A percentile compares a stretch with the other conserved stretches of the same genome.
Evolutionary conservation across 352 stramenopile genomes (phyloP).

Genomic region (Plasmopara muralis): DNA sequence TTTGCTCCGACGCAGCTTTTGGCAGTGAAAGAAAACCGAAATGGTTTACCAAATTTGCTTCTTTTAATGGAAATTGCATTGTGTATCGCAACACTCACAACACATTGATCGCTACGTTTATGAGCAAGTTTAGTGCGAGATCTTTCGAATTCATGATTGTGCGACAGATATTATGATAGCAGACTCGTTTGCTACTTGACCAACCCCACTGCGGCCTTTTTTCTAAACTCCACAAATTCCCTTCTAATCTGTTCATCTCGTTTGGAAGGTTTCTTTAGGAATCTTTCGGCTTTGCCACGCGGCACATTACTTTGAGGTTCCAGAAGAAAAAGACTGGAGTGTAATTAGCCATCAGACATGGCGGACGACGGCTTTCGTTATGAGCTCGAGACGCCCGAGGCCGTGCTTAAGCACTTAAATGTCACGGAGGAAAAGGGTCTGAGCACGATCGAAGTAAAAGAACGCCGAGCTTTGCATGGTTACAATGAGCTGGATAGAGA

Average conservation of each 20-base stretch:
- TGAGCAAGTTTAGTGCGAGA: too few relatives aligned
- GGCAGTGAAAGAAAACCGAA: too few relatives aligned
- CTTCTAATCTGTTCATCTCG: conserved; percentile 9
- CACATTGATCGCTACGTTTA: too few relatives aligned
- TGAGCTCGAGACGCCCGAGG: conserved; percentile 58
- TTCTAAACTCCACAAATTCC: neutral
- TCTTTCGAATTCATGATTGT: too few relatives aligned
- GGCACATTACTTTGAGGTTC: conserved; percentile 18
- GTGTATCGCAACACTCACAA: too few relatives aligned
- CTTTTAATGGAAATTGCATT: too few relatives aligned
- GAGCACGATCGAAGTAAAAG: conserved; percentile 44
- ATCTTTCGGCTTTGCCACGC: conserved; percentile 21
- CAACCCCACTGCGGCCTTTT: neutral
- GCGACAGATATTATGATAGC: too few relatives aligned
- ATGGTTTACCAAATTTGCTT: too few relatives aligned
- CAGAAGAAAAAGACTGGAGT: conserved; percentile 6
- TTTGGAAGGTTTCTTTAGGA: conserved; percentile 3
- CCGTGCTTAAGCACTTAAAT: conserved; percentile 73
- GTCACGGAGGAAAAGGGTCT: conserved; percentile 59
- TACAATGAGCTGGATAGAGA: conserved; percentile 90
- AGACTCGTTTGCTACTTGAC: too few relatives aligned
- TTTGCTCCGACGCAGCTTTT: too few relatives aligned
- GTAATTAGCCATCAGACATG: conserved; percentile 6
- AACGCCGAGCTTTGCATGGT: conserved; percentile 50
- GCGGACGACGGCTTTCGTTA: conserved; percentile 30